Evolutionary conservation across 208 protist species (phyloP), one percentile per base, ranked within the genome.

Genomic region (Acanthamoeba triangularis): DNA sequence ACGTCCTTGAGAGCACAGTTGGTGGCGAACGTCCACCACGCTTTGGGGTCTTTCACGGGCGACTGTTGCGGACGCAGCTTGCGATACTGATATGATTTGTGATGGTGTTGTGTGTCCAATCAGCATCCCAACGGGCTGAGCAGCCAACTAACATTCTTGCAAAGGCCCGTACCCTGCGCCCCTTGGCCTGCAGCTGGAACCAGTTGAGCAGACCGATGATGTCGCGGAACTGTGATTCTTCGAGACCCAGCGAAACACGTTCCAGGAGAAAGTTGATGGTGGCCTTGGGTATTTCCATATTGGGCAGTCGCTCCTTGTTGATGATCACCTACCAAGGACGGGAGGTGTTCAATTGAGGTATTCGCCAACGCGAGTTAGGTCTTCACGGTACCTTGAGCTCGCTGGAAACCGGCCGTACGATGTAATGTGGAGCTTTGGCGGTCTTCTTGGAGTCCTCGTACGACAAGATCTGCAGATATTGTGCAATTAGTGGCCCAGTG

Each of bases 201-300:
- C 85, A 95, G 25, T 95, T 94, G 10, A 96, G 61, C 54, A 97
- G 92, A 61, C 90, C 94, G 18, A 97, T 95, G 25, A 97, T 95
- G 14, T 94, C 88, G 18, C 35, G 52, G 52, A 95, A 97, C 49
- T 97, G 96, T 37, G 76, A 72, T 25, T 80, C 88, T 35, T 95
- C 96, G n/a, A 95, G 90, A 52, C 94, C 69, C 30, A 96, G 80
- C 33, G 93, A 92, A 33, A 95, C 28, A 44, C 94, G 93, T 44
- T 96, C 96, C 41, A 96, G 93, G 47, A 96, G 69, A 56, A 95
- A 94, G 49, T 95, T 96, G 49, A 87, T 90, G 3, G 94, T 54
- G 25, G 94, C 94, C 65, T 96, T 69, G 52, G 84, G 84, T 28
- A 91, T 69, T 16, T 91, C 59, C 84, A 91, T 91, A 28, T 91